Conservation (phyloP, 2,329 filamentous ascomycete species). For the Venturia asperata region DNA sequence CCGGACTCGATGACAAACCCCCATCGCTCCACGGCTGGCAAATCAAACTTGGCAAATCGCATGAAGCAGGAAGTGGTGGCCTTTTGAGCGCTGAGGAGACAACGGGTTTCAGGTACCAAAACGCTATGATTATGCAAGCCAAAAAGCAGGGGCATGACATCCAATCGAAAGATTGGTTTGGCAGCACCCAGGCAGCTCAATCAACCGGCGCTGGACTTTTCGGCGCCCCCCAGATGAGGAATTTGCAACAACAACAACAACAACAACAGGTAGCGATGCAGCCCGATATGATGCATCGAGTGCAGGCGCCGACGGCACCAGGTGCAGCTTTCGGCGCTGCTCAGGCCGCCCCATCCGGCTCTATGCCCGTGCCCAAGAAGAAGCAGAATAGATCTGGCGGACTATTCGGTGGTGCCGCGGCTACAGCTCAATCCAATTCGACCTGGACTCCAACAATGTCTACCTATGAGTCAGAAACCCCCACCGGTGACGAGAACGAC, state of each 20-base stretch:
- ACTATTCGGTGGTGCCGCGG: conserved; percentile 2
- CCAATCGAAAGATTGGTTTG: neutral
- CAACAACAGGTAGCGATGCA: too few relatives aligned
- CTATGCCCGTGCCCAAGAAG: conserved; percentile 12
- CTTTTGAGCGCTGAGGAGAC: conserved; percentile 24
- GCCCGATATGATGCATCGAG: too few relatives aligned
- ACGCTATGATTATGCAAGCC: conserved; percentile 11
- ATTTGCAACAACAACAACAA: too few relatives aligned
- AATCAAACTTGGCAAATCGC: conserved; percentile 39
- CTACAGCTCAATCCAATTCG: neutral
- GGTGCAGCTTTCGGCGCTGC: neutral
- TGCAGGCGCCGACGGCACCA: neutral
- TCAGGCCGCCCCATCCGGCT: neutral
- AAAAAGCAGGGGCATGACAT: neutral
- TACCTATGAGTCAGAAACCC: conserved; percentile 15
- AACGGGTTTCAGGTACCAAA: conserved; percentile 6
- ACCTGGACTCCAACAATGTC: neutral
- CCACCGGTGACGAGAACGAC: conserved; percentile 25
- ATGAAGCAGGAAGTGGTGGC: conserved; percentile 23
- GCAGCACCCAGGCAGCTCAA: conserved; percentile 21
- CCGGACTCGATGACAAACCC: conserved; percentile 48
- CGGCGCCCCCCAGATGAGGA: too few relatives aligned
- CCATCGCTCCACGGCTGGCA: conserved; percentile 52
- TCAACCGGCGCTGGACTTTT: too few relatives aligned
- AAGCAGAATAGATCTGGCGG: conserved; percentile 13